Evolutionary conservation across 345 rosid genomes (phyloP), one percentile per base, ranked within the genome.

Genomic region (Barbarea vulgaris): DNA sequence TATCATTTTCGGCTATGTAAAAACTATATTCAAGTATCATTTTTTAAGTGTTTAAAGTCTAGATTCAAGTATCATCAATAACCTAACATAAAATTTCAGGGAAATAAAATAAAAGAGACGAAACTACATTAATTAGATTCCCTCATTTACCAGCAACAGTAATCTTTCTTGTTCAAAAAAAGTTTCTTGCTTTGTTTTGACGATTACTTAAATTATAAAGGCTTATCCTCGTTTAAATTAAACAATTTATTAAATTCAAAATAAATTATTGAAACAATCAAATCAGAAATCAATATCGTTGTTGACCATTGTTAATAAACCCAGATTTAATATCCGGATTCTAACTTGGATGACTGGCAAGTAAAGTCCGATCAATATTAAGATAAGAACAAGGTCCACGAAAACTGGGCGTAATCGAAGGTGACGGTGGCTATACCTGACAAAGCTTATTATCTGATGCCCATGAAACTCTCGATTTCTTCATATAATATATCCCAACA

Each of bases 381-480:
- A 39, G 14, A 39, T 6, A 64, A 47, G 5, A 28, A 18, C 3
- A 34, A 55, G 10, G 47, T 8, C 11, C 13, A 12, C 12, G 34
- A 39, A 50, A 22, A 67, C 1, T 5, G 17, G n/a, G n/a, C 46
- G 15, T 12, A 39, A 39, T 39, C 36, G 57, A 50, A 22, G 50
- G 50, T 47, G 36, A 46, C 41, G 53, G 60, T 25, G 41, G 73
- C 55, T 72, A 73, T 84, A 89, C 88, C 89, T 85, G 91, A 82
- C 81, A 79, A 78, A 85, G 85, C 76, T 76, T 77, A 79, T 30
- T 77, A 54, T 72, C 88, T 7, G 85, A 68, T 37, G 87, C 82
- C 91, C 89, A 84, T 19, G 91, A 77, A 22, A 85, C 91, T 56
- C 82, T 74, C 50, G 83, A 75, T 80, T 81, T 87, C 84, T 81